Evolutionary conservation across 345 rosid species (phyloP).

Genomic region (Pistacia vera): DNA sequence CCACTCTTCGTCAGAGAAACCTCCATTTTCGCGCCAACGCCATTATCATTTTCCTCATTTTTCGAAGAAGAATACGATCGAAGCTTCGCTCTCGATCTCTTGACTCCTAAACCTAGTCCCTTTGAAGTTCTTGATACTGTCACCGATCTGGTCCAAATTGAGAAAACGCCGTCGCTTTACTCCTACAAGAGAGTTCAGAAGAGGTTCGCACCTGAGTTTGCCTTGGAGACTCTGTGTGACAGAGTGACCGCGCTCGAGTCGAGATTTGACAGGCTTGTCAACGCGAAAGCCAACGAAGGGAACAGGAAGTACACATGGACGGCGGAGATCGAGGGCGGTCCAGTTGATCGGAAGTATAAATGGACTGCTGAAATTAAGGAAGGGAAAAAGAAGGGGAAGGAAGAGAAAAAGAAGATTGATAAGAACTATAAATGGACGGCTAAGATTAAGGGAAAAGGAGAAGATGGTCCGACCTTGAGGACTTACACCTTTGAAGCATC

Average conservation of each 20-base stretch:
- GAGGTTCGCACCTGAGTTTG: constrained; percentile 38
- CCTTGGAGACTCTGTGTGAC: constrained; percentile 53
- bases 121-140: constrained; percentile 49
- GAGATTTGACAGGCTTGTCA: constrained; percentile 55
- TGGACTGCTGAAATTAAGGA: constrained; percentile 81
- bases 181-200: constrained; percentile 54
- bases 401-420: constrained; percentile 34
- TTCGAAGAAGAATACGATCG: constrained; percentile 32
- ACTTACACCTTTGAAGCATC: constrained; percentile 67
- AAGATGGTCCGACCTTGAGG: constrained; percentile 47
- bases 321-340: constrained; percentile 66
- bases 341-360: constrained; percentile 70
- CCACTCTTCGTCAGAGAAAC: constrained; percentile 31
- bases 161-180: constrained; percentile 43
- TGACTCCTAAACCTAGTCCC: constrained; percentile 35
- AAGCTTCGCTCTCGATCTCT: constrained; percentile 44
- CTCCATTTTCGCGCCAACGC: constrained; percentile 39
- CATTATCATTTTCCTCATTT: constrained; percentile 34
- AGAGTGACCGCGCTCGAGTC: constrained; percentile 70
- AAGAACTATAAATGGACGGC: constrained; percentile 76
- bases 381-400: constrained; percentile 32
- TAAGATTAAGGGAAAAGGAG: constrained; percentile 53
- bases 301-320: constrained; percentile 83
- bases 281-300: constrained; percentile 28
- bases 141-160: constrained; percentile 64